Evolutionary conservation across 2,329 filamentous ascomycete genomes (phyloP).

Genomic region (Neofusicoccum parvum): DNA sequence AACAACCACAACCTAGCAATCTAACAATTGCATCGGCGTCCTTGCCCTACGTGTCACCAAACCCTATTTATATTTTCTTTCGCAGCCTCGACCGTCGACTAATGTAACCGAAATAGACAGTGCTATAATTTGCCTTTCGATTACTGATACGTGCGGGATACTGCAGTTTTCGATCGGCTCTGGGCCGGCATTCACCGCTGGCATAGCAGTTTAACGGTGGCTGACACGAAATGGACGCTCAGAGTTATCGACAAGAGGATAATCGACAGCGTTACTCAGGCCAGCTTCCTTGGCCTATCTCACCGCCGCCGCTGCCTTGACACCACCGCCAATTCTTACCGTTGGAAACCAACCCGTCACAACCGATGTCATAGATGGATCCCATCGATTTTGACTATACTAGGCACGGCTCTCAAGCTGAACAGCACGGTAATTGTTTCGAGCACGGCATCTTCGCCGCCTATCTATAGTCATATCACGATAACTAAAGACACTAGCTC

Average conservation of each 20-base stretch:
- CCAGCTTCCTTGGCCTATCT: background rate
- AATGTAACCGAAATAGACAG: too few relatives aligned
- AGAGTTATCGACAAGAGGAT: background rate
- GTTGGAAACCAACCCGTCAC: background rate
- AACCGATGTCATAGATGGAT: background rate
- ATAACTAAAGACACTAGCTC: background rate
- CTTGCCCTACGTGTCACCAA: too few relatives aligned
- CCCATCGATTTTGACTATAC: background rate
- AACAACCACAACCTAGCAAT: too few relatives aligned
- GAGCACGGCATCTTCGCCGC: background rate
- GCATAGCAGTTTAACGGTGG: constrained; percentile 26
- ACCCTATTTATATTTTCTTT: too few relatives aligned
- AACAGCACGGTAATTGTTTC: background rate
- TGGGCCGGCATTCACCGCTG: constrained; percentile 31
- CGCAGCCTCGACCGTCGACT: too few relatives aligned
- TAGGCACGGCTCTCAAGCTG: background rate
- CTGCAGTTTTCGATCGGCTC: background rate
- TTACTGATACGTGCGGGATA: background rate
- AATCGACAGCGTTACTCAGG: background rate
- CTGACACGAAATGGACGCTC: constrained; percentile 24
- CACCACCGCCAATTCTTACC: background rate
- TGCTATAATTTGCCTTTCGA: too few relatives aligned
- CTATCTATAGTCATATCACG: background rate
- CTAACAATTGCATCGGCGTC: too few relatives aligned
- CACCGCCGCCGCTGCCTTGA: background rate